Base-by-base conservation (phyloP, 495 filamentous ascomycete genomes). In the Penicillium waksmanii region DNA sequence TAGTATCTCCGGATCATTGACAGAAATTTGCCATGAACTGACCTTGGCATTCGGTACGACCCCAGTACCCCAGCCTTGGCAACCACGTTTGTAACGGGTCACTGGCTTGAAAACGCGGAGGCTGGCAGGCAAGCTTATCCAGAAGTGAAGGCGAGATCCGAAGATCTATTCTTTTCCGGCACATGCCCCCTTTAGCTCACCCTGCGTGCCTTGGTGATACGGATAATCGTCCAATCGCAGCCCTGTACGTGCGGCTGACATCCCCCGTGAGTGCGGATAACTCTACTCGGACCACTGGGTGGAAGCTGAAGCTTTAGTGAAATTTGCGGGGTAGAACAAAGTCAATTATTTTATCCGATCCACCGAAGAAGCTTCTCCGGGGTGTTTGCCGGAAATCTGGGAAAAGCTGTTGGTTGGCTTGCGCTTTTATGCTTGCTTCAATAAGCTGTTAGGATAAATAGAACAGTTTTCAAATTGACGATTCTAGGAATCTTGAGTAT, bases 41-140 rank as follows among this genome's bases (percentile, higher is more conserved):
- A 43, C 27, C 8, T 21, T 18, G 12, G 19, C 33, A 21, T 35
- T 31, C 36, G 35, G 27, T 15, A n/a, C n/a, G 46, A 21, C 58
- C 58, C 47, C 58, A 52, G 25, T 52, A 38, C 58, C 58, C 53
- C 58, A 18, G 48, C 17, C 48, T 61, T 61, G 53, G 53, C 58
- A 13, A 46, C 47, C 47, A 44, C 36, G 46, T 17, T 51, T 9
- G 18, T 33, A 11, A 47, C 35, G 53, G 58, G 36, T 31, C 25
- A 33, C 19, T 36, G 40, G 25, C 47, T 31, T 35, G 40, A 36
- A 1, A 53, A 48, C 48, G 58, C 53, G 53, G 58, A 53, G 53
- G 40, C 18, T 18, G 42, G 31, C 48, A 17, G 54, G 38, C 46
- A 62, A 47, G 13, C 35, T 10, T 13, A 25, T 38, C 54, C 53